phyloP scores from a whole-genome alignment of 257 asterid species.

The Solanum peruvianum region DNA sequence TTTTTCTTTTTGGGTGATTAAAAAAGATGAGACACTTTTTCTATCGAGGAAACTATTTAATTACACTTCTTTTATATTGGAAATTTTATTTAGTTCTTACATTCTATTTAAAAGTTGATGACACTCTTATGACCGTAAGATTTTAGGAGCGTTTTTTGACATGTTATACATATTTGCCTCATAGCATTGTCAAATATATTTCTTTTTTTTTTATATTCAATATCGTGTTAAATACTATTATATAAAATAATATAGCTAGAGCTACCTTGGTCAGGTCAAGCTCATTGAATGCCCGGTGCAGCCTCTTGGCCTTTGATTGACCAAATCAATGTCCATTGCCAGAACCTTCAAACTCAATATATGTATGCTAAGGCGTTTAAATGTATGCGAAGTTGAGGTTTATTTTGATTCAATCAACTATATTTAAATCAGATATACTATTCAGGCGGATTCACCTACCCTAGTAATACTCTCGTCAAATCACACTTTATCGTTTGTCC shows the following conservation, averaged over 20 bases:
- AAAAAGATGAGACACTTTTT: slow-evolving; percentile 24
- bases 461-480: background rate
- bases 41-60: background rate
- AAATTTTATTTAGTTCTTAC: background rate
- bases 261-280: slow-evolving; percentile 28
- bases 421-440: background rate
- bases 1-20: background rate
- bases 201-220: background rate
- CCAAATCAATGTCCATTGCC: slow-evolving; percentile 75
- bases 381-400: background rate
- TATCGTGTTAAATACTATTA: background rate
- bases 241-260: background rate
- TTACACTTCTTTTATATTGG: background rate
- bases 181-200: background rate
- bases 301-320: slow-evolving; percentile 64
- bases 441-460: background rate
- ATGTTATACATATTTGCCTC: background rate
- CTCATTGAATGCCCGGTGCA: slow-evolving; percentile 62
- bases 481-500: background rate
- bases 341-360: slow-evolving; percentile 75
- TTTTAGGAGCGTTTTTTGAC: background rate
- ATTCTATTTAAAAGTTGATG: background rate
- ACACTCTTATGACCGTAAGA: background rate
- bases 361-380: slow-evolving; percentile 9
- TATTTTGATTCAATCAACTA: background rate